A percentile compares a stretch with the other conserved stretches of the same genome.
These are phyloP conservation scores for Croton setiger DNA, from an alignment of 441 rosid species.

Conservation along the genomic window DNA sequence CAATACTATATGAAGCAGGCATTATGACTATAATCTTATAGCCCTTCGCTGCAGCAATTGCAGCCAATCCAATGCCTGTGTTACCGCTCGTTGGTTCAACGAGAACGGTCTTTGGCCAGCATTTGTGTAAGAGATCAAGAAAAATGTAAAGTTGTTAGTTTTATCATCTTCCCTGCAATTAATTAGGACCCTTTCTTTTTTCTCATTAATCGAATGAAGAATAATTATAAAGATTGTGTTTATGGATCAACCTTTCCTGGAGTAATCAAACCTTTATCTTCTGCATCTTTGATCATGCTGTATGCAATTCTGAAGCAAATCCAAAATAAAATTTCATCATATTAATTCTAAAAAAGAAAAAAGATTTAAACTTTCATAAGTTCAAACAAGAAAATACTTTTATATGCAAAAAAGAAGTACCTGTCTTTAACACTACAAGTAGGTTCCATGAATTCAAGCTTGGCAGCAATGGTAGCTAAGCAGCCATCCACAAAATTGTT, in stretches of 20 bases:
- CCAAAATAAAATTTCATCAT: neutral
- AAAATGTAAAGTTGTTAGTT: neutral
- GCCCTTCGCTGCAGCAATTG: constrained; percentile 68
- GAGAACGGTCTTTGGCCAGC: constrained; percentile 42
- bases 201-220: neutral
- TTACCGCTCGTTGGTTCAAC: constrained; percentile 68
- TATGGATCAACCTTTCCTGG: constrained; percentile 61
- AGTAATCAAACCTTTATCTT: constrained; percentile 67
- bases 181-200: neutral
- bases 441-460: constrained; percentile 64
- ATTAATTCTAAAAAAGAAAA: neutral
- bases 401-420: constrained; percentile 6
- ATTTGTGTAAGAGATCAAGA: neutral
- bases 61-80: constrained; percentile 73
- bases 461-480: constrained; percentile 55
- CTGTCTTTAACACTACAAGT: constrained; percentile 73
- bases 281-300: constrained; percentile 84
- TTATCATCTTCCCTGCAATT: neutral
- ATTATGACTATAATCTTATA: constrained; percentile 52
- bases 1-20: constrained; percentile 56
- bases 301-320: constrained; percentile 44
- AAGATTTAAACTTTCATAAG: too few relatives aligned
- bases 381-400: neutral
- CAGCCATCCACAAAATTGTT: constrained; percentile 55
- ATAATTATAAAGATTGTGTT: constrained; percentile 8